Percentiles rank a stretch among this genome's conserved stretches.
phyloP scores from a whole-genome alignment of 805 yeast species.

The Wickerhamomyces alni region DNA sequence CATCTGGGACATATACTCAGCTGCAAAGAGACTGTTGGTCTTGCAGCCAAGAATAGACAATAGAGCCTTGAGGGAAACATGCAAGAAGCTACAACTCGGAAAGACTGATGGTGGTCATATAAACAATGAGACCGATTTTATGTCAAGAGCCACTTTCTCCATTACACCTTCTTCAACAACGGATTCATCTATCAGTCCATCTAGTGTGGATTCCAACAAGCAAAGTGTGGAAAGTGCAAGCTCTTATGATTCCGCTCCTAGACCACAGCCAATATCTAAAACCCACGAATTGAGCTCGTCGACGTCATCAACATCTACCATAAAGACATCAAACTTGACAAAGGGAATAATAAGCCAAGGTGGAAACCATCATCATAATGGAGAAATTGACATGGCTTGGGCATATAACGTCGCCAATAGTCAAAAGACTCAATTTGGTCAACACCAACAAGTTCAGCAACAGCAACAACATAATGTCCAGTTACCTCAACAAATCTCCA shows the following conservation, averaged over 20 bases:
- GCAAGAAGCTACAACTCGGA: slow-evolving; percentile 14
- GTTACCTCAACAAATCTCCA: background rate
- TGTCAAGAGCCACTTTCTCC: background rate
- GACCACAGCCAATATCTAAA: too few species aligned
- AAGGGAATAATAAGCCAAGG: slow-evolving; percentile 10
- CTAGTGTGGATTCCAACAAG: slow-evolving; percentile 19
- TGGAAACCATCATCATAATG: slow-evolving; percentile 25
- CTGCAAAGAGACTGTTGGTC: slow-evolving; percentile 25
- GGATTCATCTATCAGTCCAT: slow-evolving; percentile 12
- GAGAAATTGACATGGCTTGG: slow-evolving; percentile 35
- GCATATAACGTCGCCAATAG: slow-evolving; percentile 25
- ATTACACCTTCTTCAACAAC: background rate
- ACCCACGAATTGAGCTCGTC: too few species aligned
- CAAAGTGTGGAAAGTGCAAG: slow-evolving; percentile 16
- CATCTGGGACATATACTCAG: slow-evolving; percentile 28
- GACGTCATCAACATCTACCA: background rate
- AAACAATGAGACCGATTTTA: background rate
- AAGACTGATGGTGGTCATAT: background rate
- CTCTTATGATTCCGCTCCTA: slow-evolving; percentile 5
- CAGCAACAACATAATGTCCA: background rate
- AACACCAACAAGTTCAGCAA: background rate
- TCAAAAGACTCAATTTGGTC: background rate
- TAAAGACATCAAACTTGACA: slow-evolving; percentile 14
- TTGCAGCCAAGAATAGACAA: slow-evolving; percentile 27
- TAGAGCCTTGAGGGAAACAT: slow-evolving; percentile 23